Evolutionary conservation across 495 filamentous ascomycete genomes (phyloP).

Genomic region (Hypoxylon perforatum): DNA sequence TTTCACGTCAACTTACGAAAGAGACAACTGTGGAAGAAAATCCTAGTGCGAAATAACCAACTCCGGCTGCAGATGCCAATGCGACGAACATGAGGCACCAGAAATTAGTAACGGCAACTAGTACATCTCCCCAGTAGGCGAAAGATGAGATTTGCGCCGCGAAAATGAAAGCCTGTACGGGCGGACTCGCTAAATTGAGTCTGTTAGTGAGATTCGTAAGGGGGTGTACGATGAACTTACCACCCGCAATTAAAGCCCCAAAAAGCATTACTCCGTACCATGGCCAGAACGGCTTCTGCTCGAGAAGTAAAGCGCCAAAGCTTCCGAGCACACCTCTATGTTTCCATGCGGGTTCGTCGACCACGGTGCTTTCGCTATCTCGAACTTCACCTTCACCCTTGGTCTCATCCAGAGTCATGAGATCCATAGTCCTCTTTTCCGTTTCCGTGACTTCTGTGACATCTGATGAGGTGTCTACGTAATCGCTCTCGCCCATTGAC

Average conservation of each 20-base stretch:
- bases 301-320: conserved; percentile 56
- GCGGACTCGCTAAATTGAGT: conserved; percentile 49
- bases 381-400: conserved; percentile 21
- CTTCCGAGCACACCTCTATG: conserved; percentile 55
- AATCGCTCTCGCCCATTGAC: conserved; percentile 36
- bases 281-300: conserved; percentile 59
- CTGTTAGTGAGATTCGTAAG: conserved; percentile 22
- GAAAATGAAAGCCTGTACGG: conserved; percentile 63
- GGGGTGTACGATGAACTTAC: conserved; percentile 43
- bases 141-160: conserved; percentile 62
- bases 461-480: conserved; percentile 35
- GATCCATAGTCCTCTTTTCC: conserved; percentile 55
- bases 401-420: conserved; percentile 44
- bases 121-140: conserved; percentile 52
- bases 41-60: conserved; percentile 65
- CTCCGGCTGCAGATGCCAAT: conserved; percentile 61
- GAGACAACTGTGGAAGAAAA: conserved; percentile 63
- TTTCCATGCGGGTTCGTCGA: conserved; percentile 36
- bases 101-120: conserved; percentile 60
- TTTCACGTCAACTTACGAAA: conserved; percentile 49
- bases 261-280: conserved; percentile 60
- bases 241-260: conserved; percentile 62
- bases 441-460: conserved; percentile 45
- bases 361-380: conserved; percentile 38
- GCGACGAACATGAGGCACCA: conserved; percentile 76